These are phyloP conservation scores for Acacia confusa DNA, from an alignment of 306 rosid species.

Conservation along the genomic window DNA sequence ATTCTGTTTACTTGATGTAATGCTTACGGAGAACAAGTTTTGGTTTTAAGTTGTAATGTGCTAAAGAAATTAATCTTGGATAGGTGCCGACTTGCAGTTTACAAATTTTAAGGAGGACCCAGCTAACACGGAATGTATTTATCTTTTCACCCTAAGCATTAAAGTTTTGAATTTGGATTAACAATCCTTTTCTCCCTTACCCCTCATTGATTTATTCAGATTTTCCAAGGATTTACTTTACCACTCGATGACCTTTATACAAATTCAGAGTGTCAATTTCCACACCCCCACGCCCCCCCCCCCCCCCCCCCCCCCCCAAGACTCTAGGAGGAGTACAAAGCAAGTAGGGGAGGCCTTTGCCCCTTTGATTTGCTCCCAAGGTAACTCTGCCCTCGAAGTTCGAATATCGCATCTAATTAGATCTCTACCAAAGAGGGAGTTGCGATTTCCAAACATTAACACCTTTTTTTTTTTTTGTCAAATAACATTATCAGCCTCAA, in stretches of 20 bases:
- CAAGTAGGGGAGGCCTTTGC: background rate
- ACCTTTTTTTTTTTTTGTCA: no score
- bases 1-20: constrained; percentile 11
- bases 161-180: background rate
- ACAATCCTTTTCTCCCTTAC: background rate
- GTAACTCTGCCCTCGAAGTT: background rate
- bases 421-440: no score
- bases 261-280: background rate
- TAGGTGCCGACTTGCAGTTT: background rate
- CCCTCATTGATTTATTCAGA: background rate
- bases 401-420: no score
- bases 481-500: no score
- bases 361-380: no score
- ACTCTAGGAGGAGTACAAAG: background rate
- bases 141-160: background rate
- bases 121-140: background rate
- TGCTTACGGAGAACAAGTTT: constrained; percentile 8
- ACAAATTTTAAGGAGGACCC: background rate
- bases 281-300: no score
- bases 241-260: background rate
- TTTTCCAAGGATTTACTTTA: background rate
- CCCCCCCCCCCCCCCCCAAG: no score
- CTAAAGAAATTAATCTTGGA: background rate
- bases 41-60: background rate
- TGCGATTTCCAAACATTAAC: no score